Evolutionary conservation across 306 rosid species (phyloP).

Genomic region (Arachis stenosperma): DNA sequence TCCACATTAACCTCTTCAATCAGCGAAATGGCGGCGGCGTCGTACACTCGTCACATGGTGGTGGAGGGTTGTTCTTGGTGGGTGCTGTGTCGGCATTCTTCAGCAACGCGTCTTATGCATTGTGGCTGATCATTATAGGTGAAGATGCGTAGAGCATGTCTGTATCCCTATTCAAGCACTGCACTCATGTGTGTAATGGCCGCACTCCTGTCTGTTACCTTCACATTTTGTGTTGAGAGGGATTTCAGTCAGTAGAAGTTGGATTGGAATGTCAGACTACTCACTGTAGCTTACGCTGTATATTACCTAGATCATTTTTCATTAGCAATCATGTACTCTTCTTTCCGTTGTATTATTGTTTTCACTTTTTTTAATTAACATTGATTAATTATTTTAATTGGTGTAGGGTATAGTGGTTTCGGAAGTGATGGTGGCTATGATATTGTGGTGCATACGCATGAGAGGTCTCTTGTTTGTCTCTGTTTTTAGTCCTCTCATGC

Average conservation of each 20-base stretch:
- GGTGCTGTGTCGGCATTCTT: slow-evolving; percentile 37
- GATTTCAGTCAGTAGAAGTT: slow-evolving; percentile 42
- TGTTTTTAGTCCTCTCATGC: slow-evolving; percentile 42
- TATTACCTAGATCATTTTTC: no score
- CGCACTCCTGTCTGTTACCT: slow-evolving; percentile 11
- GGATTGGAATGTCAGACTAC: slow-evolving; percentile 39
- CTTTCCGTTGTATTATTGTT: no score
- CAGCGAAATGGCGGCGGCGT: no score
- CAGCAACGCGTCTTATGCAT: slow-evolving; percentile 36
- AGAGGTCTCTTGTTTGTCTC: slow-evolving; percentile 46
- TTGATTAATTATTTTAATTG: no score
- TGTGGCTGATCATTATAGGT: slow-evolving; percentile 56
- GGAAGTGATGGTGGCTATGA: slow-evolving; percentile 37
- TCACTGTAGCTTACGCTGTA: slow-evolving; percentile 37
- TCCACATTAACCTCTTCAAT: no score
- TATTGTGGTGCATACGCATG: slow-evolving; percentile 36
- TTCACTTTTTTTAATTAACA: no score
- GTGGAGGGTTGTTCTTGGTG: background rate
- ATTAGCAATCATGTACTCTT: no score
- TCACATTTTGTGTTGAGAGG: slow-evolving; percentile 34
- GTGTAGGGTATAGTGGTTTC: slow-evolving; percentile 38
- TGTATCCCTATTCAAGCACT: slow-evolving; percentile 43
- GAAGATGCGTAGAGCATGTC: slow-evolving; percentile 49
- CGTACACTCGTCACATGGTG: background rate
- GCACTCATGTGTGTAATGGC: slow-evolving; percentile 46